Base-by-base conservation (phyloP, 768 basidiomycete genomes). In the Russula griseocarnosa region DNA sequence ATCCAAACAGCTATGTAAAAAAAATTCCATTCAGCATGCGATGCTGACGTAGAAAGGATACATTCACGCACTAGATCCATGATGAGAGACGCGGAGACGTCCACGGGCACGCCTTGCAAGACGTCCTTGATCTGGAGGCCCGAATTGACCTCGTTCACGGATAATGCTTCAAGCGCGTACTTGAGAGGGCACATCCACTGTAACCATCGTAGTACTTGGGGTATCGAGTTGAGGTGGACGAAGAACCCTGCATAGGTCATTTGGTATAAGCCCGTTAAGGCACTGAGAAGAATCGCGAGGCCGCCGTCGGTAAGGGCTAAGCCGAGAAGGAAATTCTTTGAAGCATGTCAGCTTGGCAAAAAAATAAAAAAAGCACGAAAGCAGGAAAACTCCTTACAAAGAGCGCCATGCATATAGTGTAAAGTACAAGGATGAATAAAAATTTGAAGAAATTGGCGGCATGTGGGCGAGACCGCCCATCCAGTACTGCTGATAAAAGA, bases 181-280 rank as follows among this genome's bases (percentile, higher is more conserved):
- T 93, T 93, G 53, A 94, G 80, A 44, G 91, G 90, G 59, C 88
- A 89, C 62, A 95, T 69, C 88, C 92, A 98, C 71, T 95, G 88
- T 58, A 98, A 78, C 95, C 95, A 98, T 18, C 95, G 83, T 1
- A 98, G 81, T 2, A 95, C 92, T 2, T 91, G 90, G 4, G 95
- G 94, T 63, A 98, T 96, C 63, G 82, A 79, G 65, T 77, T 75
- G 61, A 96, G 80, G 72, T 96, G 91, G 58, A 96, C 92, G 73
- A 97, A 97, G 79, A 96, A 98, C 16, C 92, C 92, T 1, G 92
- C 92, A 67, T 81, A 92, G 0, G 90, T 92, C 89, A 91, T 90
- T 71, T 92, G 88, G 73, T 87, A 90, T 13, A 91, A 77, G 3
- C 85, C 87, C 0, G 83, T 78, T 24, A 91, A 79, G 10, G 90